A percentile compares a stretch with the other conserved stretches of the same genome.
These are phyloP conservation scores for Lolium multiflorum DNA, from an alignment of 176 grass and related monocot genomes.

Conservation along the genomic window DNA sequence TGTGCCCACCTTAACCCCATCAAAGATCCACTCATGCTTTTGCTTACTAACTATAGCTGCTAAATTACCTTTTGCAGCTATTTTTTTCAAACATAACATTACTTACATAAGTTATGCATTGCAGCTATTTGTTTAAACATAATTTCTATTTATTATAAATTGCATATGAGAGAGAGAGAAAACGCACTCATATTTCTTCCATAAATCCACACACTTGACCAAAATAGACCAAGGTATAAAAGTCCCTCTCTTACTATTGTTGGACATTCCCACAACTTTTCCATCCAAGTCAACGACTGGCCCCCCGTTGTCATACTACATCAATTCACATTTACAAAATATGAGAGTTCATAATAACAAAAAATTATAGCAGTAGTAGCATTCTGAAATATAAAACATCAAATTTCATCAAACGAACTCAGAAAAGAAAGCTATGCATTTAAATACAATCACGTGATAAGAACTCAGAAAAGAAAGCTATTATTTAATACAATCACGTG, in stretches of 20 bases:
- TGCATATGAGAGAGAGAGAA: not conserved
- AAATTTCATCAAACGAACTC: not conserved
- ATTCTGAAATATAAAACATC: not conserved
- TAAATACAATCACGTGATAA: not conserved
- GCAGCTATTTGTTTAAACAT: not conserved
- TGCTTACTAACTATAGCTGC: not conserved
- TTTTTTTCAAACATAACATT: slow-evolving; percentile 24
- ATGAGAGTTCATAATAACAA: not conserved
- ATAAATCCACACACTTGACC: not conserved
- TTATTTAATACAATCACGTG: not conserved
- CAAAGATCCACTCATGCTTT: not conserved
- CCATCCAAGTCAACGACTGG: slow-evolving; percentile 17
- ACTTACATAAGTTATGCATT: not conserved
- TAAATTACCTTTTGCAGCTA: not conserved
- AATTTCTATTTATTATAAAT: not conserved
- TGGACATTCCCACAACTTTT: not conserved
- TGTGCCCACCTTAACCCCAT: not conserved
- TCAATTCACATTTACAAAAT: not conserved
- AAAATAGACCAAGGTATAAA: slow-evolving; percentile 13
- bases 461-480: not conserved
- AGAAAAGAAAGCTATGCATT: not conserved
- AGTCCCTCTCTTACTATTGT: not conserved
- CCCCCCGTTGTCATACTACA: slow-evolving; percentile 1
- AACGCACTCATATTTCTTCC: not conserved
- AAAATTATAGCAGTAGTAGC: not conserved